phyloP scores from a whole-genome alignment of 352 stramenopile genomes.

The Pythium aristosporum region DNA sequence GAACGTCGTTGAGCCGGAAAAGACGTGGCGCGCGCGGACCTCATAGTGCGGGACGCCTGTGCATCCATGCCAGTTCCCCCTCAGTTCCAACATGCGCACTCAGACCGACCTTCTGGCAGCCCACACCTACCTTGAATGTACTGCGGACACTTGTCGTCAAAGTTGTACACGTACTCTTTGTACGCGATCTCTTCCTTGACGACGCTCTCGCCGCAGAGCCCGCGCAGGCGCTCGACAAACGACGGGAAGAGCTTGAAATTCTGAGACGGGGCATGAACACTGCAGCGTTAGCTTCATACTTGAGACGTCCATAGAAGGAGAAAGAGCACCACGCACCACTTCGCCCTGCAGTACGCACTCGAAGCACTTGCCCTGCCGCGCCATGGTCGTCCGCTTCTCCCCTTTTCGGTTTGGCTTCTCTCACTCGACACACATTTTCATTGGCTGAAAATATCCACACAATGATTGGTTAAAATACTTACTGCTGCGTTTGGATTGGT shows the following conservation, averaged over 20 bases:
- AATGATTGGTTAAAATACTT: not conserved
- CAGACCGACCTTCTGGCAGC: no score
- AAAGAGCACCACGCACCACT: conserved; percentile 50
- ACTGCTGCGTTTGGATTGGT: conserved; percentile 12
- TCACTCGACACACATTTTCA: not conserved
- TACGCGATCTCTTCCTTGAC: conserved; percentile 88
- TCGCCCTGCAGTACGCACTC: conserved; percentile 81
- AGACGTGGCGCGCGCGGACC: conserved; percentile 76
- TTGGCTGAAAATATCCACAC: not conserved
- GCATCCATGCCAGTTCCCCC: not conserved
- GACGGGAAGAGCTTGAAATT: conserved; percentile 83
- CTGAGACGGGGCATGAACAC: conserved; percentile 23
- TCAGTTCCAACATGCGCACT: no score
- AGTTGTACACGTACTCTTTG: conserved; percentile 90
- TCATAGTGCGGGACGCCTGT: conserved; percentile 80
- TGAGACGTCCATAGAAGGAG: not conserved
- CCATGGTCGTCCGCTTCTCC: conserved; percentile 31
- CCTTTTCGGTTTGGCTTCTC: not conserved
- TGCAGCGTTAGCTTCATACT: not conserved
- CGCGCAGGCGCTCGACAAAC: conserved; percentile 77
- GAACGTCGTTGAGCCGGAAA: conserved; percentile 80
- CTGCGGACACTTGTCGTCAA: conserved; percentile 85
- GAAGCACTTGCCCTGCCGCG: conserved; percentile 72
- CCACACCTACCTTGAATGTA: conserved; percentile 62
- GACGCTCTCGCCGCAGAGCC: conserved; percentile 75